These are phyloP conservation scores for Chalaropsis thielavioides DNA, from an alignment of 2,329 filamentous ascomycete genomes.

Conservation along the genomic window DNA sequence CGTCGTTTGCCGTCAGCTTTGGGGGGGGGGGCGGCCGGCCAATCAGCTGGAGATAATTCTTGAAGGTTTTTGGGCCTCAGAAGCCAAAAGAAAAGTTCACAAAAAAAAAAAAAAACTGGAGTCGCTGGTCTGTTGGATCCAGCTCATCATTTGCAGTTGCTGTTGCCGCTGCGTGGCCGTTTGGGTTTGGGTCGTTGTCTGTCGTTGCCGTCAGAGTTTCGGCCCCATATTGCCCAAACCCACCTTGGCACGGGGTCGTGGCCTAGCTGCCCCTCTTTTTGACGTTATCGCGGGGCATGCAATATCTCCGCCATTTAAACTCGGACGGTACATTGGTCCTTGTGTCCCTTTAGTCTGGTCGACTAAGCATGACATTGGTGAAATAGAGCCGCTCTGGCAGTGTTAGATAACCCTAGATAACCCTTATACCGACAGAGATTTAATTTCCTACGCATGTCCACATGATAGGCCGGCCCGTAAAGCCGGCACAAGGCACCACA, in stretches of 20 bases:
- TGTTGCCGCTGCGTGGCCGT: neutral
- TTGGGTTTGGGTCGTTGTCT: neutral
- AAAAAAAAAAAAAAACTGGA: neutral
- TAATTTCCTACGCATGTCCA: too few species aligned
- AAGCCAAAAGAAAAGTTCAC: neutral
- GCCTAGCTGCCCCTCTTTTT: neutral
- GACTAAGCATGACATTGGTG: too few species aligned
- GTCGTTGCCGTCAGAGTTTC: neutral
- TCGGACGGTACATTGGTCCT: neutral
- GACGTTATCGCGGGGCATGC: neutral
- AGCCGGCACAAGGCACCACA: too few species aligned
- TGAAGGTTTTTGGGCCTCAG: neutral
- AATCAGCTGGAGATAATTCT: neutral
- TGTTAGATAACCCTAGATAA: too few species aligned
- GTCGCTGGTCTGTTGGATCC: neutral
- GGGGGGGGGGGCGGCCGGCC: neutral
- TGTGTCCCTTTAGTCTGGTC: neutral
- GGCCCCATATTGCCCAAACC: slow-evolving; percentile 2
- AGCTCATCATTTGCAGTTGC: neutral
- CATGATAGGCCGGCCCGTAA: too few species aligned
- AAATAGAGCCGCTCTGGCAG: too few species aligned
- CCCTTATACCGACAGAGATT: neutral
- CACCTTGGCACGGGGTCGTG: neutral
- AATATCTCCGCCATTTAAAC: neutral
- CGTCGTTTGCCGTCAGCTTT: neutral